Conservation (phyloP, 2,329 filamentous ascomycete species). For the Alternaria tenuissima region DNA sequence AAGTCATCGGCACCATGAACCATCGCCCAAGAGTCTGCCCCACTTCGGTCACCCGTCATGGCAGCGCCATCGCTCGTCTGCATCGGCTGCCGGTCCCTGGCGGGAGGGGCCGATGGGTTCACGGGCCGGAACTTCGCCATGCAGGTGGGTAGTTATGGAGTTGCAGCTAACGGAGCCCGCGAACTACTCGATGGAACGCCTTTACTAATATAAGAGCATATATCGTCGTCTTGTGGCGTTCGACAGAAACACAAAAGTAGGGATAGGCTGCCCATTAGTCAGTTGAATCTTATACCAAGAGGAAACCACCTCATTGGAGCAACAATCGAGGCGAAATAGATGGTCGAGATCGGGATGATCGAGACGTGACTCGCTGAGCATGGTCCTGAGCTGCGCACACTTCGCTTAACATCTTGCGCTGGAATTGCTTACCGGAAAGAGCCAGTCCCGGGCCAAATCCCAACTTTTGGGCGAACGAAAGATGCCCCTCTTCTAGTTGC, state of each 20-base stretch:
- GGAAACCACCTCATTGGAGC: neutral
- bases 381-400: slow-evolving; percentile 9
- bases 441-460: slow-evolving; percentile 8
- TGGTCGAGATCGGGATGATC: neutral
- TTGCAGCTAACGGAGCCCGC: slow-evolving; percentile 12
- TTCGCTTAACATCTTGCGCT: slow-evolving; percentile 22
- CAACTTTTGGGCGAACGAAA: slow-evolving; percentile 3
- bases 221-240: neutral
- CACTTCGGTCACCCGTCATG: slow-evolving; percentile 2
- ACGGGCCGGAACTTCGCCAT: slow-evolving; percentile 19
- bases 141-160: neutral
- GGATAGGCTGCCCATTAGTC: neutral
- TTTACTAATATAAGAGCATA: neutral
- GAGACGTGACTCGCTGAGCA: neutral
- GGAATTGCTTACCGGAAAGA: slow-evolving; percentile 30
- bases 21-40: slow-evolving; percentile 13
- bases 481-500: neutral
- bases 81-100: neutral
- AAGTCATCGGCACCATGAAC: neutral
- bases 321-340: neutral
- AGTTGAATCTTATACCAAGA: neutral
- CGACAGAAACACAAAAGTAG: neutral
- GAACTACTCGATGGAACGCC: neutral
- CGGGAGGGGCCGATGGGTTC: neutral
- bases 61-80: neutral